phyloP scores from a whole-genome alignment of 2,329 filamentous ascomycete species.

The Chaetomiaceae sp. region DNA sequence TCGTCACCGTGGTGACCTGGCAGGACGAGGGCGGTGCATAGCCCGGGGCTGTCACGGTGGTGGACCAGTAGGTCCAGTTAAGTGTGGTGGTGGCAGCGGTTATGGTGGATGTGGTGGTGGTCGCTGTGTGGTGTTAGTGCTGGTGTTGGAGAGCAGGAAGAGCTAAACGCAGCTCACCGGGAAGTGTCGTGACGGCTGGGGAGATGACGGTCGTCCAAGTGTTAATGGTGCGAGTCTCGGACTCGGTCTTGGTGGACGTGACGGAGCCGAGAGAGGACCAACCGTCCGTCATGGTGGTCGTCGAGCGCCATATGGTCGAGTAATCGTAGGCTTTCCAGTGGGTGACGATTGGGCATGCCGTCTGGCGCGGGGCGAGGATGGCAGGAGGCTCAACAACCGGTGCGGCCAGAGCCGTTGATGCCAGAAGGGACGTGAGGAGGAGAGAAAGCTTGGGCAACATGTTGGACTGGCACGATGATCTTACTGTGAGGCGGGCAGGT shows the following conservation, averaged over 20 bases:
- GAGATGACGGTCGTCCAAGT: slow-evolving; percentile 2
- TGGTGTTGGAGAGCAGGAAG: not conserved
- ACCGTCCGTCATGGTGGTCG: slow-evolving; percentile 9
- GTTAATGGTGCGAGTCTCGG: slow-evolving; percentile 1
- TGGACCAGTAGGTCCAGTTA: not conserved
- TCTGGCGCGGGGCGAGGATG: not conserved
- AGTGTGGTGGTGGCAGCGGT: not conserved
- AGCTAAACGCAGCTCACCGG: not conserved
- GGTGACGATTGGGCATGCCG: not conserved
- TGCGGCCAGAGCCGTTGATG: slow-evolving; percentile 1
- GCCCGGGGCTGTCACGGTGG: slow-evolving; percentile 7
- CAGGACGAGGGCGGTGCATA: slow-evolving; percentile 1
- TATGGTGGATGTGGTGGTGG: not conserved
- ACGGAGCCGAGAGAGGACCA: slow-evolving; percentile 7
- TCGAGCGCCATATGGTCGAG: slow-evolving; percentile 4
- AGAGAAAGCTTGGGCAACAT: not conserved
- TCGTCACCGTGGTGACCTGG: slow-evolving; percentile 5
- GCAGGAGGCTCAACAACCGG: slow-evolving; percentile 2
- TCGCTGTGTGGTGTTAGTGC: not conserved
- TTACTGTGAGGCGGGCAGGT: not conserved
- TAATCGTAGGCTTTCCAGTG: not conserved
- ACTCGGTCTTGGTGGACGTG: slow-evolving; percentile 11
- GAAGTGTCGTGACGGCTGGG: slow-evolving; percentile 8
- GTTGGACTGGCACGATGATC: not conserved
- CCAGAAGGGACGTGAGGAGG: slow-evolving; percentile 9